Conservation (phyloP, 2,329 filamentous ascomycete species). For the Alternaria sp. region DNA sequence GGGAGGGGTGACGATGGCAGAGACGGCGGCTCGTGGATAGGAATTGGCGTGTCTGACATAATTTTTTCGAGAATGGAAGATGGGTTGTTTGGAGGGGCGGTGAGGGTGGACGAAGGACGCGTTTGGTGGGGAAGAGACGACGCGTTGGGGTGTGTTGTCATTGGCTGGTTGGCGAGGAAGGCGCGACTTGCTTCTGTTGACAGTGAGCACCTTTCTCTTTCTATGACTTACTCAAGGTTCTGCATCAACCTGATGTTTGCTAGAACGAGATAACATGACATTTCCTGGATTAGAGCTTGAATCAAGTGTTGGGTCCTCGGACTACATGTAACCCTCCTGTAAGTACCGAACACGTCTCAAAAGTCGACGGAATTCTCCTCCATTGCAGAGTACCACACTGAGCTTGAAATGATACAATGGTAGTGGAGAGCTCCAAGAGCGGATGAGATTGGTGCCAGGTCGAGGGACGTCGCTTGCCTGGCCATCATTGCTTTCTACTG, state of each 20-base stretch:
- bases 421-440: neutral
- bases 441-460: neutral
- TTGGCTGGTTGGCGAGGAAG: conserved; percentile 5
- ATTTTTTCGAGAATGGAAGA: conserved; percentile 2
- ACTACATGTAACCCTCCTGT: neutral
- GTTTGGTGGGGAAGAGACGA: conserved; percentile 7
- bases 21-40: conserved; percentile 56
- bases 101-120: conserved; percentile 10
- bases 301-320: neutral
- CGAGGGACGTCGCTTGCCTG: neutral
- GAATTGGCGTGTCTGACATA: conserved; percentile 37
- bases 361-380: neutral
- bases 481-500: neutral
- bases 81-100: conserved; percentile 19
- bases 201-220: neutral
- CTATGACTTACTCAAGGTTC: neutral
- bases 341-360: neutral
- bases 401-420: neutral
- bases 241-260: neutral
- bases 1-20: conserved; percentile 75
- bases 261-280: neutral
- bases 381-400: neutral
- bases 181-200: neutral
- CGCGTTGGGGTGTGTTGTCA: conserved; percentile 7
- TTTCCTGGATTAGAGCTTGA: neutral